Percentiles rank a stretch among this genome's conserved stretches.
These are phyloP conservation scores for Fraxinus xanthoxyloides DNA, from an alignment of 305 asterid genomes.

Conservation along the genomic window DNA sequence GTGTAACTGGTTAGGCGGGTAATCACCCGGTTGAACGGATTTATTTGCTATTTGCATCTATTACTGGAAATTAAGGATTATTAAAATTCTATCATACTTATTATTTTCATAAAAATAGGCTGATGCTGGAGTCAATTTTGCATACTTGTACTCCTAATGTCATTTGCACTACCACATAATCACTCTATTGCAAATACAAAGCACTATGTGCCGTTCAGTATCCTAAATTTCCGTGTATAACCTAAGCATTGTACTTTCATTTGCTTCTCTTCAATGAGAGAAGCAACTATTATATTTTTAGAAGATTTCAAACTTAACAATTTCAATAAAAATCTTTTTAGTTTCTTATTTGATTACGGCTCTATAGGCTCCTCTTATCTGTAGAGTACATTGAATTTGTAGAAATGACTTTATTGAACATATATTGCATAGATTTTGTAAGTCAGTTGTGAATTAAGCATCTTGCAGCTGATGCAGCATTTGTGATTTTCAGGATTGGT, in stretches of 20 bases:
- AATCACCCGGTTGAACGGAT: no score
- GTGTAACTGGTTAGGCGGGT: no score
- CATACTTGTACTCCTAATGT: not conserved
- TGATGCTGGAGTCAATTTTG: not conserved
- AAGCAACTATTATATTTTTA: not conserved
- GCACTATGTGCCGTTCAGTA: not conserved
- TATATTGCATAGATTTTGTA: not conserved
- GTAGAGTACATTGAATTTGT: not conserved
- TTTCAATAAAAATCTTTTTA: not conserved
- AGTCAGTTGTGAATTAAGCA: not conserved
- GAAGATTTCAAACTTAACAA: not conserved
- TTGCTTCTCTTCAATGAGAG: not conserved
- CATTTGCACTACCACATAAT: not conserved
- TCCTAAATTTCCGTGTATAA: not conserved
- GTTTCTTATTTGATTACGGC: not conserved
- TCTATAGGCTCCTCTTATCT: not conserved
- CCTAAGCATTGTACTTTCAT: not conserved
- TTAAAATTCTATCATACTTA: not conserved
- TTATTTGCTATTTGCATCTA: not conserved
- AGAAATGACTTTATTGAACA: not conserved
- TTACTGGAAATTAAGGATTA: not conserved
- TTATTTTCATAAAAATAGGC: not conserved
- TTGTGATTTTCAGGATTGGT: conserved; percentile 63
- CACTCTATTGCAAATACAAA: not conserved
- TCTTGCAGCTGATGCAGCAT: not conserved